These are phyloP conservation scores for Nitzschia sp. DNA, from an alignment of 108 stramenopile genomes.

Conservation along the genomic window DNA sequence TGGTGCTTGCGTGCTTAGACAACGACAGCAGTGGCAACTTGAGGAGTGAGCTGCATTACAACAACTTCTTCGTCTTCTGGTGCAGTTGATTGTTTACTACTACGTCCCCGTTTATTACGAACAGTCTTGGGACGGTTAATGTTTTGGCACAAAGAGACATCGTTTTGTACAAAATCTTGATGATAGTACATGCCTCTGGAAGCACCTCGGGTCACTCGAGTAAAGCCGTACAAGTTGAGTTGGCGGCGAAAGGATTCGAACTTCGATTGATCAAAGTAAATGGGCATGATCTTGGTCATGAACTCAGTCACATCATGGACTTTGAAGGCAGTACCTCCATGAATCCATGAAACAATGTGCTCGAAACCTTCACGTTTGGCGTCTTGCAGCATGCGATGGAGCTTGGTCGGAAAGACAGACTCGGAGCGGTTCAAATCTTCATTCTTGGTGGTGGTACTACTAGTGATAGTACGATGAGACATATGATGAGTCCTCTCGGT, in stretches of 20 bases:
- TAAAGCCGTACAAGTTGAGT: conserved; percentile 56
- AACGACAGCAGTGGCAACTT: no score
- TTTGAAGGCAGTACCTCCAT: conserved; percentile 53
- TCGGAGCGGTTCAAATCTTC: not conserved
- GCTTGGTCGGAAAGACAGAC: conserved; percentile 14
- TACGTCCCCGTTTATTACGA: not conserved
- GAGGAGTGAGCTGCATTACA: no score
- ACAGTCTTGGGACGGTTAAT: not conserved
- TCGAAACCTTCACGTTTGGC: conserved; percentile 16
- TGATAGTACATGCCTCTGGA: conserved; percentile 1
- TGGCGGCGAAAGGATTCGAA: conserved; percentile 56
- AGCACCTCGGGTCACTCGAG: not conserved
- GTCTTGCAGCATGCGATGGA: conserved; percentile 22
- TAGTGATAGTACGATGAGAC: no score
- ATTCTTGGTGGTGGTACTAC: no score
- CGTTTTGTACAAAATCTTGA: conserved; percentile 2
- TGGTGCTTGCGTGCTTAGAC: no score
- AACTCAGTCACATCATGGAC: conserved; percentile 56
- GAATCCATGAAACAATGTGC: conserved; percentile 51
- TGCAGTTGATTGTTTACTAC: no score
- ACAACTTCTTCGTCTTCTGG: no score
- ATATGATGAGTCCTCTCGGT: no score
- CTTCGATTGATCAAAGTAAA: conserved; percentile 64
- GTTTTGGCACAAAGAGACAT: not conserved
- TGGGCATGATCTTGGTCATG: conserved; percentile 55